Conservation (phyloP, 1,284 basidiomycete genomes). For the Mycena sp. region DNA sequence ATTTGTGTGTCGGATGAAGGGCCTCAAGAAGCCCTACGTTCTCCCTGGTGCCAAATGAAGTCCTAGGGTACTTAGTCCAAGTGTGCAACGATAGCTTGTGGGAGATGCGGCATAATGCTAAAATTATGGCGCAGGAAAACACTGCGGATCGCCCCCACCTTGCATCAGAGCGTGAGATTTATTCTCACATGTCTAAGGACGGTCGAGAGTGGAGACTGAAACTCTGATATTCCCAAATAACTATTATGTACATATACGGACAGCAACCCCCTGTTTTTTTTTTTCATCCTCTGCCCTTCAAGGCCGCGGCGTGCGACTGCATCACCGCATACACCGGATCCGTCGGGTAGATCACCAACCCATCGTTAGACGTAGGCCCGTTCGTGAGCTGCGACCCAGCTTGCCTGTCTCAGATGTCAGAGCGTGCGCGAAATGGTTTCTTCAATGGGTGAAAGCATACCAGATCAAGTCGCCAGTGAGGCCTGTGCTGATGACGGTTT, state of each 20-base stretch:
- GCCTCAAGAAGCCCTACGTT: too few species aligned
- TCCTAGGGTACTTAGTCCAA: too few species aligned
- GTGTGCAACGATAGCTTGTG: too few species aligned
- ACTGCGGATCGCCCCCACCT: too few species aligned
- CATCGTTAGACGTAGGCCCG: slow-evolving; percentile 56
- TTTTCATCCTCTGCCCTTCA: slow-evolving; percentile 37
- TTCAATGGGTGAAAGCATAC: slow-evolving; percentile 40
- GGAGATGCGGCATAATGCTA: too few species aligned
- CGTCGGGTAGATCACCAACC: slow-evolving; percentile 55
- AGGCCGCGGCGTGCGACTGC: slow-evolving; percentile 43
- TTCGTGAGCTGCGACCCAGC: slow-evolving; percentile 51
- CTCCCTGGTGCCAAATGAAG: too few species aligned
- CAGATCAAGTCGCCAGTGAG: slow-evolving; percentile 67
- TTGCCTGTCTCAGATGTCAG: slow-evolving; percentile 43
- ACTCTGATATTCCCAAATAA: slow-evolving; percentile 1
- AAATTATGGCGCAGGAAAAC: too few species aligned
- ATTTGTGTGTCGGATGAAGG: too few species aligned
- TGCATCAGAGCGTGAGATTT: too few species aligned
- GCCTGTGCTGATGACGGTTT: slow-evolving; percentile 57
- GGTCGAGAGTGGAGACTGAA: too few species aligned
- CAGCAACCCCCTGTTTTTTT: background rate
- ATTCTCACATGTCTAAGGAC: too few species aligned
- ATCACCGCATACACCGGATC: slow-evolving; percentile 47
- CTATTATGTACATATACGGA: background rate
- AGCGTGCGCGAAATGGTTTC: background rate